phyloP scores from a whole-genome alignment of 1,139 yeast species.

The Saccharomycopsis hybrid region DNA sequence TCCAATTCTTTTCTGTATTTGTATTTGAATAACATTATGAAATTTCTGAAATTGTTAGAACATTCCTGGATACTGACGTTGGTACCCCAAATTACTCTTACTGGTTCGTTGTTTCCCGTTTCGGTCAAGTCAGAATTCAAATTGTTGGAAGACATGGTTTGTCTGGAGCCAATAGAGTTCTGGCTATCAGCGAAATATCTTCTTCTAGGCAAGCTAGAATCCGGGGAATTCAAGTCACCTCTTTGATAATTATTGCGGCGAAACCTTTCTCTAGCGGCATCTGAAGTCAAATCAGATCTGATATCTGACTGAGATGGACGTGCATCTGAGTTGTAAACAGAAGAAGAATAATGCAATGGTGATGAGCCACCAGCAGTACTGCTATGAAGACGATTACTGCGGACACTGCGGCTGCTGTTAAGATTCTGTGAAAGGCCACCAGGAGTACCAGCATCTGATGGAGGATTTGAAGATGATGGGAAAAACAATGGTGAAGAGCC shows the following conservation, averaged over 20 bases:
- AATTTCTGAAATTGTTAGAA: constrained; percentile 70
- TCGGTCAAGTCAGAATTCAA: constrained; percentile 19
- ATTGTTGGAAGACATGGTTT: constrained; percentile 12
- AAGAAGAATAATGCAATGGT: constrained; percentile 43
- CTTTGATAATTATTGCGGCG: constrained; percentile 33
- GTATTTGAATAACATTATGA: constrained; percentile 74
- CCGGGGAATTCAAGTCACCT: constrained; percentile 55
- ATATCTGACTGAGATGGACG: constrained; percentile 27
- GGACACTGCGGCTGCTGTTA: constrained; percentile 18
- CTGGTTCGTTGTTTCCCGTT: constrained; percentile 49
- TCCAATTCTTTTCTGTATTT: constrained; percentile 65
- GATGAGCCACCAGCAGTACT: constrained; percentile 31
- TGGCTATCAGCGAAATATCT: constrained; percentile 29
- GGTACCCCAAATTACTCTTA: constrained; percentile 97
- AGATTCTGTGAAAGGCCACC: constrained; percentile 21
- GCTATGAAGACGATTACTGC: constrained; percentile 22
- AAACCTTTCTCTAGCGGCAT: constrained; percentile 27
- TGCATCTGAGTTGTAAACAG: constrained; percentile 28
- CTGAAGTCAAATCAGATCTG: constrained; percentile 29
- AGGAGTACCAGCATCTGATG: constrained; percentile 19
- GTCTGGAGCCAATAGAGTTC: constrained; percentile 8
- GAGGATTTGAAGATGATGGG: constrained; percentile 40
- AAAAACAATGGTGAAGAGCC: constrained; percentile 64
- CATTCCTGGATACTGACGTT: constrained; percentile 90
- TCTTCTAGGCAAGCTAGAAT: constrained; percentile 44